phyloP scores from a whole-genome alignment of 306 rosid genomes.

The Gynostemma pentaphyllum region DNA sequence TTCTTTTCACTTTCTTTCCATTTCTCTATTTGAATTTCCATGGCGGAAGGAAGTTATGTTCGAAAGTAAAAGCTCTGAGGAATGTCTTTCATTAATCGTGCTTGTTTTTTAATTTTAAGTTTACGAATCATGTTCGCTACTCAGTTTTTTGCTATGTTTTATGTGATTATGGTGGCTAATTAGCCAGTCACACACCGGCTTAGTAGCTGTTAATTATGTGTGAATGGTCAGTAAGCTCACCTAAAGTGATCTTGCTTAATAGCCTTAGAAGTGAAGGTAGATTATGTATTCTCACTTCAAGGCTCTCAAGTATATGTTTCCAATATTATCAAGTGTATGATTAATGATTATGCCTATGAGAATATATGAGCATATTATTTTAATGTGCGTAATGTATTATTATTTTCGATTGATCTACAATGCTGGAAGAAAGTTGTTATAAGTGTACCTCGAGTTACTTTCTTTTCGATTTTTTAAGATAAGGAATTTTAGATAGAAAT shows the following conservation, averaged over 20 bases:
- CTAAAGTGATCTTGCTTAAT: conserved; percentile 27
- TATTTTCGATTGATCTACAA: no score
- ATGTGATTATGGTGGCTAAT: conserved; percentile 45
- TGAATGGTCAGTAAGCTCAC: conserved; percentile 97
- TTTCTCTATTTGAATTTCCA: neutral
- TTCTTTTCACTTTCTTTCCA: neutral
- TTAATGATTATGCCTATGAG: neutral
- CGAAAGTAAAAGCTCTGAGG: neutral
- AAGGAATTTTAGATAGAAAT: no score
- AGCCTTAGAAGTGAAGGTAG: conserved; percentile 25
- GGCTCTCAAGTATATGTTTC: conserved; percentile 31
- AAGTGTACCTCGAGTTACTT: neutral
- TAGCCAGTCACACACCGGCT: conserved; percentile 72
- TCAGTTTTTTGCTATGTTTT: neutral
- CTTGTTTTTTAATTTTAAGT: neutral
- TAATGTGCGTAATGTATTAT: neutral
- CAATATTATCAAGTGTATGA: neutral
- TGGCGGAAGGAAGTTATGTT: neutral
- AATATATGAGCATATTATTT: neutral
- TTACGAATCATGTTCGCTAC: neutral
- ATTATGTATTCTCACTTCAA: conserved; percentile 21
- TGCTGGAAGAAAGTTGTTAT: neutral
- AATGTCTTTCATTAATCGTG: neutral
- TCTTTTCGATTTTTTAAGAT: neutral
- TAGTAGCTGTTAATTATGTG: conserved; percentile 36